Conservation (phyloP, 768 basidiomycete genomes). For the Boletus rufocinnamomeus region DNA sequence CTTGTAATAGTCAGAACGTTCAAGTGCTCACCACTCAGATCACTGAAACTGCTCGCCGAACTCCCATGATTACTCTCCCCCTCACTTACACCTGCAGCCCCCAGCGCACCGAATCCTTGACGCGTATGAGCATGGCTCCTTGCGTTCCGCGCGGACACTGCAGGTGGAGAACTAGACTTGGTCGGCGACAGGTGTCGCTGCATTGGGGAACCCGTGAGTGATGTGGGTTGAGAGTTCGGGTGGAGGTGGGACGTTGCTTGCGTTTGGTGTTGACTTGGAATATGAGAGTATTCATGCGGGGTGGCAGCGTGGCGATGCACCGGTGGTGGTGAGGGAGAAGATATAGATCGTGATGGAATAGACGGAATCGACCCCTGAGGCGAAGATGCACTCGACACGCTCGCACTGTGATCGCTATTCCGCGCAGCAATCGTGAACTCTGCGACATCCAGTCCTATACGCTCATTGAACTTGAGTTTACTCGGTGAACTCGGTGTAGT, state of each 20-base stretch:
- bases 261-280: slow-evolving; percentile 7
- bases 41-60: slow-evolving; percentile 82
- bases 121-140: slow-evolving; percentile 51
- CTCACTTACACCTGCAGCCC: slow-evolving; percentile 48
- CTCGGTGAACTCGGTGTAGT: slow-evolving; percentile 35
- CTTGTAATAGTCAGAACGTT: neutral
- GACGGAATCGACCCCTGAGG: slow-evolving; percentile 80
- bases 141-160: slow-evolving; percentile 55
- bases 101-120: slow-evolving; percentile 44
- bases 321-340: slow-evolving; percentile 45
- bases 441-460: slow-evolving; percentile 33
- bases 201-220: slow-evolving; percentile 38
- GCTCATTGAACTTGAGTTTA: slow-evolving; percentile 21
- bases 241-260: slow-evolving; percentile 15
- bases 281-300: slow-evolving; percentile 2
- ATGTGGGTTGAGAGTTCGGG: slow-evolving; percentile 18
- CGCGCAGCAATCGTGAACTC: slow-evolving; percentile 36
- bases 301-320: slow-evolving; percentile 36
- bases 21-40: slow-evolving; percentile 70
- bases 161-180: slow-evolving; percentile 65
- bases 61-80: slow-evolving; percentile 68
- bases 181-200: slow-evolving; percentile 51
- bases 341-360: slow-evolving; percentile 70
- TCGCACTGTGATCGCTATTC: slow-evolving; percentile 63
- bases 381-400: slow-evolving; percentile 72